These are phyloP conservation scores for Penicillium alfredii DNA, from an alignment of 495 filamentous ascomycete genomes.

Conservation along the genomic window DNA sequence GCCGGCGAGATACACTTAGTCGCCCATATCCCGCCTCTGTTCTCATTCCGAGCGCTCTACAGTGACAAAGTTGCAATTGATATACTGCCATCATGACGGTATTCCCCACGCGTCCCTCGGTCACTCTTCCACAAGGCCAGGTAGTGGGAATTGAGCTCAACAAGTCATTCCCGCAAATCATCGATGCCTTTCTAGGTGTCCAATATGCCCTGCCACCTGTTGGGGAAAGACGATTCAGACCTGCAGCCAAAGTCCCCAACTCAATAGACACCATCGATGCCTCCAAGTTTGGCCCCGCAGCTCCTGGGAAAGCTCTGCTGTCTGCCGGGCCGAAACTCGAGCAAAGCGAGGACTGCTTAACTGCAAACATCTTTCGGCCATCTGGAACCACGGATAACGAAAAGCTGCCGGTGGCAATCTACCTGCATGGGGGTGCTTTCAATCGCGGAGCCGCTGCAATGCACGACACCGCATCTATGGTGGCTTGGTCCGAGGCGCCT, in stretches of 20 bases:
- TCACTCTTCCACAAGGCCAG: conserved; percentile 47
- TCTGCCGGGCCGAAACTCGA: conserved; percentile 26
- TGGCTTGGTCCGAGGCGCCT: conserved; percentile 48
- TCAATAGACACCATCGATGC: conserved; percentile 37
- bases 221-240: conserved; percentile 51
- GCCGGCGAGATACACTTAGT: conserved; percentile 9
- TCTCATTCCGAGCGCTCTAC: too few species aligned
- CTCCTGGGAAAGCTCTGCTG: conserved; percentile 24
- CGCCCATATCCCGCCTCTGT: conserved; percentile 1
- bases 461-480: conserved; percentile 44
- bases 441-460: conserved; percentile 32
- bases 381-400: conserved; percentile 16
- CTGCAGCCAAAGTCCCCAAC: conserved; percentile 34
- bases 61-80: too few species aligned
- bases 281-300: conserved; percentile 25
- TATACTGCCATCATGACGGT: conserved; percentile 3
- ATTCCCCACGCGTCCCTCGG: conserved; percentile 20
- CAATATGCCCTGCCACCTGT: conserved; percentile 53
- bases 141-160: conserved; percentile 45
- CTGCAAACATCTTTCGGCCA: conserved; percentile 48
- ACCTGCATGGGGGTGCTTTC: conserved; percentile 40
- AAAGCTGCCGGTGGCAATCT: conserved; percentile 53
- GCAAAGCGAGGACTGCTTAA: conserved; percentile 48
- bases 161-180: conserved; percentile 34
- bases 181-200: conserved; percentile 57